Evolutionary conservation across 495 filamentous ascomycete species (phyloP), one percentile per base, ranked within the genome.

Genomic region (Wilcoxina mikolae): DNA sequence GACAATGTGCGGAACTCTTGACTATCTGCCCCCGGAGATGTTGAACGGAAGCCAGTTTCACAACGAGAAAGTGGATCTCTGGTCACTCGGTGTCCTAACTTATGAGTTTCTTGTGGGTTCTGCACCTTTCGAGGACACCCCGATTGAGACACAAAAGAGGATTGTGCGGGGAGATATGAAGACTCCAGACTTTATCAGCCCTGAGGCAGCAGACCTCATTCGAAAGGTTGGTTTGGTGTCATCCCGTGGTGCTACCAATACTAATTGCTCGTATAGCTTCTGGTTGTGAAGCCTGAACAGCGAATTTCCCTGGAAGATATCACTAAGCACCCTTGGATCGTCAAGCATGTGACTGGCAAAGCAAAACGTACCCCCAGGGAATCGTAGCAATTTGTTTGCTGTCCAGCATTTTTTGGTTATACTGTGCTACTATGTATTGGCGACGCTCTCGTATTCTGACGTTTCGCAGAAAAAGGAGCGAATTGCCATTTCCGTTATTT

Each of bases 21-120:
- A 98, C 70, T 96, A 98, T 67, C 76, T 98, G 17, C 91, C 91
- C 5, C 91, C 91, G 22, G 91, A 98, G 78, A 98, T 98, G 93
- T 76, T 98, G 66, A 82, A 81, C 60, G 78, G 81, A 1, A 83
- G 84, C 55, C 93, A 89, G 66, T 89, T 72, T 60, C 95, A 98
- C 67, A 86, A 73, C 53, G 89, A 96, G 67, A 95, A 94, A 70
- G 88, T 98, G 12, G 91, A 98, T 67, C 68, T 96, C 48, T 98
- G 91, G 91, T 88, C 82, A 66, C 69, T 98, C 64, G 91, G 93
- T 22, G 91, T 98, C 35, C 68, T 98, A 71, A 94, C 83, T 2
- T 98, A 96, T 62, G 91, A 98, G 69, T 98, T 98, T 62, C 71
- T 98, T 57, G 85, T 93, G 26, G 91, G 91, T 25, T 86, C 95